phyloP scores from a whole-genome alignment of 768 basidiomycete genomes.

The Kwoniella sp. region DNA sequence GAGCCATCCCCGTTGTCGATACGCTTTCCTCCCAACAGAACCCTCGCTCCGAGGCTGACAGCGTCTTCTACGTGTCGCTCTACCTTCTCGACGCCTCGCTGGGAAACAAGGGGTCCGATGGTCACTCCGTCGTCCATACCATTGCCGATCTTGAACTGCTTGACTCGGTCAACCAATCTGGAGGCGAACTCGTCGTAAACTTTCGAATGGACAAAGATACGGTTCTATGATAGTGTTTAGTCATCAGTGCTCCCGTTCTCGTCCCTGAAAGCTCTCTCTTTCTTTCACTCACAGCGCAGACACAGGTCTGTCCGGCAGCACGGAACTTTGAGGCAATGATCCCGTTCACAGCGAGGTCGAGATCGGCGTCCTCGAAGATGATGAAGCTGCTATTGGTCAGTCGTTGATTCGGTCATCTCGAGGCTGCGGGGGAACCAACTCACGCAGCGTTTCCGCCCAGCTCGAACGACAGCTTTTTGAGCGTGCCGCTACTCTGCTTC shows the following conservation, averaged over 20 bases:
- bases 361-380: constrained; percentile 79
- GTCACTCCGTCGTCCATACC: constrained; percentile 17
- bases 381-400: constrained; percentile 67
- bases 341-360: constrained; percentile 87
- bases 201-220: constrained; percentile 86
- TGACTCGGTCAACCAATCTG: constrained; percentile 64
- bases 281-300: constrained; percentile 15
- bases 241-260: background rate
- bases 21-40: constrained; percentile 13
- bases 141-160: constrained; percentile 20
- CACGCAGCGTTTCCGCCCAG: constrained; percentile 74
- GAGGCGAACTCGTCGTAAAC: constrained; percentile 73
- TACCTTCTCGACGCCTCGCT: constrained; percentile 20
- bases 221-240: constrained; percentile 60
- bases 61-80: constrained; percentile 22
- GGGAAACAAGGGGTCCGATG: constrained; percentile 19
- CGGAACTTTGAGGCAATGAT: constrained; percentile 83
- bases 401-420: background rate
- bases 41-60: constrained; percentile 11
- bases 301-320: constrained; percentile 24
- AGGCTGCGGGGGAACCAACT: constrained; percentile 57
- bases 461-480: constrained; percentile 86
- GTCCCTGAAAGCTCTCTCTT: background rate
- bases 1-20: constrained; percentile 3
- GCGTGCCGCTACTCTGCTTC: constrained; percentile 64